Base-by-base conservation (phyloP, 495 filamentous ascomycete genomes). In the Trypethelium eluteriae region DNA sequence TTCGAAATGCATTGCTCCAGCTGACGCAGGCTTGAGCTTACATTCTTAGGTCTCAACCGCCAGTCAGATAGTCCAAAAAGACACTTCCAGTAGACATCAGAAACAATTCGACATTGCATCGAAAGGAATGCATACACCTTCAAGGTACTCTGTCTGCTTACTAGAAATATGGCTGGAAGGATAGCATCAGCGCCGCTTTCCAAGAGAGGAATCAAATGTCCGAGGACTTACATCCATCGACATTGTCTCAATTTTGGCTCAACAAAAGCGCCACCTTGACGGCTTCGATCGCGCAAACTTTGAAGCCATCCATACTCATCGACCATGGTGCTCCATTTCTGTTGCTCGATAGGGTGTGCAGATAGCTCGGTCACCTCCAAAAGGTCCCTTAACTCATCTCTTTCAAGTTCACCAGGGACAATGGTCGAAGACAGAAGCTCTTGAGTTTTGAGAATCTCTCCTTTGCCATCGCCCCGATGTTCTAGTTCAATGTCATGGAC, bases 291-390 rank as follows among this genome's bases (percentile, higher is more conserved):
- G 32, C 75, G 62, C 2, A 79, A 62, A 59, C 69, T 67, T 38
- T 77, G 74, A 67, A 77, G 72, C 76, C 76, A 79, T 10, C 76
- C 76, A 67, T 76, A 77, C 39, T 76, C 70, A 7, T 67, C 66
- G 14, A 72, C 71, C 12, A 79, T 49, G 14, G 53, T 50, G n/a
- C 64, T 62, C 35, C 77, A 65, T 36, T 67, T 67, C 38, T 68
- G 68, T 64, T 74, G 70, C 68, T 79, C 76, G 34, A 71, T 74
- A 7, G 69, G 59, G 64, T 74, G 73, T 18, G 64, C 53, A 6
- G 70, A 69, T 3, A 67, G 64, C 46, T 71, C 64, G 39, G 6
- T 39, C 62, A 12, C 71, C 50, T 1, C 18, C 53, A 59, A 36
- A 9, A 38, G 59, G 14, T 67, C 59, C 9, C 49, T 32, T 18